Evolutionary conservation across 352 stramenopile species (phyloP).

Genomic region (Globisporangium cylindrosporum): DNA sequence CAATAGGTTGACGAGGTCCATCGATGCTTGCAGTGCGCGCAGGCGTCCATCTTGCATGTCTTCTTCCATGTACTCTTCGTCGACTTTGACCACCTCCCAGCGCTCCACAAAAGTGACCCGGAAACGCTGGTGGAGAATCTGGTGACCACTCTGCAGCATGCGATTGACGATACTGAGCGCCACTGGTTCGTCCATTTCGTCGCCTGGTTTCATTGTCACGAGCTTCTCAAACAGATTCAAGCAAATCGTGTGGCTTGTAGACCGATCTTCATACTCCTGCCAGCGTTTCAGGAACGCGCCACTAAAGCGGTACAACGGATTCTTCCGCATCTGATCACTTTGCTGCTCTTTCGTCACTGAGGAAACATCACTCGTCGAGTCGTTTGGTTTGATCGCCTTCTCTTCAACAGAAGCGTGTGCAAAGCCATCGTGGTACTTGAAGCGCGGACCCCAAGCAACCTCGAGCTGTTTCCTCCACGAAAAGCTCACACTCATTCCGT

Average conservation of each 20-base stretch:
- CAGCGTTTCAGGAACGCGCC: conserved; percentile 44
- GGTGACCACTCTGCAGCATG: conserved; percentile 57
- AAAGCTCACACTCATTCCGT: conserved; percentile 30
- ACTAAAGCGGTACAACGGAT: conserved; percentile 46
- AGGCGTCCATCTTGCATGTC: conserved; percentile 45
- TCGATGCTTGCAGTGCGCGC: conserved; percentile 58
- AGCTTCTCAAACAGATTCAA: conserved; percentile 54
- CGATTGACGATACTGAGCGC: conserved; percentile 47
- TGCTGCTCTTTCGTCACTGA: neutral
- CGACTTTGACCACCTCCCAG: conserved; percentile 59
- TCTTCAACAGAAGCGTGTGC: neutral
- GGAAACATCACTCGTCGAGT: neutral
- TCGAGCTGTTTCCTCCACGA: conserved; percentile 62
- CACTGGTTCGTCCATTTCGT: conserved; percentile 56
- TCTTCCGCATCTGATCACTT: conserved; percentile 20
- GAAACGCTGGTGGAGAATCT: conserved; percentile 67
- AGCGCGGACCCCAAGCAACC: conserved; percentile 55
- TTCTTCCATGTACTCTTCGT: conserved; percentile 44
- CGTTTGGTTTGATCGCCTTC: neutral
- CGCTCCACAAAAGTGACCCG: conserved; percentile 76
- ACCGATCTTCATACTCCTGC: conserved; percentile 49
- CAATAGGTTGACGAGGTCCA: conserved; percentile 82
- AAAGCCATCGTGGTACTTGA: conserved; percentile 34
- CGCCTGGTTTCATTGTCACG: conserved; percentile 27
- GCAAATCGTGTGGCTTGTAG: conserved; percentile 48